phyloP scores from a whole-genome alignment of 2,329 filamentous ascomycete genomes.

The Boeremia exigua region DNA sequence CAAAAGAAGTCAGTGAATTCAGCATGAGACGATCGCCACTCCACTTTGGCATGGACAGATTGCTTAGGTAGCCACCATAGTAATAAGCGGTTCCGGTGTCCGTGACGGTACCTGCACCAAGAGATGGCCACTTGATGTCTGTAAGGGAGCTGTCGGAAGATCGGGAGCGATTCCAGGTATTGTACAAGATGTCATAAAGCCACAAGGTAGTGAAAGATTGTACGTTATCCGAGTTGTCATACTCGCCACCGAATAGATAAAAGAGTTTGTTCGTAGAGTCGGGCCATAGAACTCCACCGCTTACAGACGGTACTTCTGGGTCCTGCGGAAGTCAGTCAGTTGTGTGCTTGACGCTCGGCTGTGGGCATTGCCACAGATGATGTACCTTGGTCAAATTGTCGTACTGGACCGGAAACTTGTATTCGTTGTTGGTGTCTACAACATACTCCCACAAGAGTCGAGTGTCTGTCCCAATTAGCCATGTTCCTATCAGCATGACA shows the following conservation, averaged over 20 bases:
- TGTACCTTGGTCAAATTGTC: constrained; percentile 20
- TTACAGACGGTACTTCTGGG: constrained; percentile 56
- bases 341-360: not conserved
- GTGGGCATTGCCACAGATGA: not conserved
- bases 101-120: constrained; percentile 20
- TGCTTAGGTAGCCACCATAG: constrained; percentile 65
- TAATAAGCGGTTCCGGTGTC: constrained; percentile 56
- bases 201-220: constrained; percentile 52
- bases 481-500: not conserved
- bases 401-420: constrained; percentile 20
- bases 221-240: constrained; percentile 41
- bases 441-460: constrained; percentile 63
- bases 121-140: constrained; percentile 21
- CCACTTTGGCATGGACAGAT: constrained; percentile 50
- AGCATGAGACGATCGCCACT: constrained; percentile 12
- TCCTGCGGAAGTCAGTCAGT: constrained; percentile 46
- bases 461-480: constrained; percentile 48
- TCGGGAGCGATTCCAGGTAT: constrained; percentile 59
- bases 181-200: constrained; percentile 61
- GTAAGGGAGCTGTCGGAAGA: constrained; percentile 29
- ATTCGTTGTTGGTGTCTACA: constrained; percentile 21
- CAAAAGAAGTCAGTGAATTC: constrained; percentile 19
- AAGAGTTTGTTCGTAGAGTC: constrained; percentile 67
- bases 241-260: constrained; percentile 66
- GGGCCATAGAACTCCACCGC: constrained; percentile 59